Base-by-base conservation (phyloP, 352 stramenopile species). In the Poterioochromonas sp. region DNA sequence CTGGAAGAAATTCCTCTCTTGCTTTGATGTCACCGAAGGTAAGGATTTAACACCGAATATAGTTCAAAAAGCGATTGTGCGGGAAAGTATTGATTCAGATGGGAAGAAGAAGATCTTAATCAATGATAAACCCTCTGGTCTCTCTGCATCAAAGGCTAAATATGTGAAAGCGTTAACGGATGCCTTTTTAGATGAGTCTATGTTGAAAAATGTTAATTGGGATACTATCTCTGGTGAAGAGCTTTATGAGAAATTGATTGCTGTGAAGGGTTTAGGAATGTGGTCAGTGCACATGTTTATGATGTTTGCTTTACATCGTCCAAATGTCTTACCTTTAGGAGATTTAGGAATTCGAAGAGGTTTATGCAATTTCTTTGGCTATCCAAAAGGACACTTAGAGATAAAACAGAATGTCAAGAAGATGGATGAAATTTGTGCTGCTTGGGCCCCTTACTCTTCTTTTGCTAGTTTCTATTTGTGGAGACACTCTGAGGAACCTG, bases 261-360 rank as follows among this genome's bases (percentile, higher is more conserved):
- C 80, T 3, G 78, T 90, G 35, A 85, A 85, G 70, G 86, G 86
- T 40, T 79, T 90, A 74, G 86, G 86, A 51, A 80, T 80, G 35
- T 90, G 86, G 86, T 79, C 73, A 5, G 80, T 84, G 54, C 83
- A 90, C 65, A 90, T 90, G 84, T 90, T 89, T 81, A 43, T 88
- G 0, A 79, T 89, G 34, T 90, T 90, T 79, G 74, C 83, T 51
- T 73, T 86, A 2, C 77, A 86, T 54, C 63, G 73, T 53, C 63
- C 82, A 11, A 78, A 89, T 82, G 69, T 89, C 35, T 74, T 90
- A 0, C 84, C 85, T 0, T 34, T 88, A 35, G 84, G 84, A 53
- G 85, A 90, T 77, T 81, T 89, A 35, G 84, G 74, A 5, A 82
- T 90, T 11, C 76, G 85, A n/a, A 86, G 85, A 37, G 86, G 84